A percentile compares a stretch with the other conserved stretches of the same genome.
phyloP scores from a whole-genome alignment of 2,329 filamentous ascomycete species.

The Capronia epimyces region DNA sequence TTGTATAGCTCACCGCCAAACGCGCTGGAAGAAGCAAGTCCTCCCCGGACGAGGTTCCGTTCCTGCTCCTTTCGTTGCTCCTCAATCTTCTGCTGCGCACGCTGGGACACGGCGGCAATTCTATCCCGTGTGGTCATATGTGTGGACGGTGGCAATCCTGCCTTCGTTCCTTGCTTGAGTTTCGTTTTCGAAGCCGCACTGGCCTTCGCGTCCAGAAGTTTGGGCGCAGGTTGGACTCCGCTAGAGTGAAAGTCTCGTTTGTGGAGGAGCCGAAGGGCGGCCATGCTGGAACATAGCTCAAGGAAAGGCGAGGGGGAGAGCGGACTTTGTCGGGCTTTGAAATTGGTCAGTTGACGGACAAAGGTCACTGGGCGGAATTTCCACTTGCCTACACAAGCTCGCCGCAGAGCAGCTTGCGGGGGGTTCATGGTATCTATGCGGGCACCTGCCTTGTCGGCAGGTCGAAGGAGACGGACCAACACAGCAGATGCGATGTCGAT shows the following conservation, averaged over 20 bases:
- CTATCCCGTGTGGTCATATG: slow-evolving; percentile 9
- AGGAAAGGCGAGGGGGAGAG: neutral
- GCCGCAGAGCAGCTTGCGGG: slow-evolving; percentile 14
- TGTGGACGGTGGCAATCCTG: neutral
- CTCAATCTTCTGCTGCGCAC: slow-evolving; percentile 12
- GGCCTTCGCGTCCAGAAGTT: neutral
- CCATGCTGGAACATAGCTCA: slow-evolving; percentile 11
- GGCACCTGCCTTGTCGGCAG: neutral
- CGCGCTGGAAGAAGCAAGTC: slow-evolving; percentile 14
- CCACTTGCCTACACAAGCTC: slow-evolving; percentile 13
- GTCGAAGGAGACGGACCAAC: neutral
- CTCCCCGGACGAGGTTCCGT: slow-evolving; percentile 9
- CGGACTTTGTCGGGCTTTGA: neutral
- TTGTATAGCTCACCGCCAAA: slow-evolving; percentile 21
- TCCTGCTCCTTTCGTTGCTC: slow-evolving; percentile 11
- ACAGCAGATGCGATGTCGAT: too few species aligned
- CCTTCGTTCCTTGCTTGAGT: neutral
- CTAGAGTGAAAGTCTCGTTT: slow-evolving; percentile 8
- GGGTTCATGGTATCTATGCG: slow-evolving; percentile 11
- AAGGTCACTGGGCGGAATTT: neutral
- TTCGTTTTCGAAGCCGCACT: neutral
- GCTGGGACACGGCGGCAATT: slow-evolving; percentile 8
- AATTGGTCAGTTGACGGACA: neutral
- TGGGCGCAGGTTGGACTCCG: neutral
- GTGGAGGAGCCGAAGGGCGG: slow-evolving; percentile 7